phyloP scores from a whole-genome alignment of 495 filamentous ascomycete species.

The Penicillium argentinense region DNA sequence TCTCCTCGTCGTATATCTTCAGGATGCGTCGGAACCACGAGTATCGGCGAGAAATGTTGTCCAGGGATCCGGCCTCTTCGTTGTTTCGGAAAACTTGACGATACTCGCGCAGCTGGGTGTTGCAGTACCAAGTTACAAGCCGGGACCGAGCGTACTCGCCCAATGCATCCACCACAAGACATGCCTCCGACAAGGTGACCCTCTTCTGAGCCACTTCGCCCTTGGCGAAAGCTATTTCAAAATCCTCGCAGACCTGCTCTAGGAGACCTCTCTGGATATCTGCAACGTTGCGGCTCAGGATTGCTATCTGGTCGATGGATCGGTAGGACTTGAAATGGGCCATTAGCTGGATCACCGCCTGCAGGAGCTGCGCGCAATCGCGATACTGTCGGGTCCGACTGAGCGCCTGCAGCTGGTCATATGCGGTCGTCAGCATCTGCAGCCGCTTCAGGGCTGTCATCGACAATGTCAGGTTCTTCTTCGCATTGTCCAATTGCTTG shows the following conservation, averaged over 20 bases:
- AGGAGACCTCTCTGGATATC: constrained; percentile 92
- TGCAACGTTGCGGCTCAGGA: constrained; percentile 86
- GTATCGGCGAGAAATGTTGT: constrained; percentile 94
- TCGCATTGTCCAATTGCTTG: constrained; percentile 94
- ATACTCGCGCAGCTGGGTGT: constrained; percentile 94
- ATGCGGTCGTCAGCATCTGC: constrained; percentile 98
- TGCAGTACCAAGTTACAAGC: constrained; percentile 95
- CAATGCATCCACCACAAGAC: constrained; percentile 90
- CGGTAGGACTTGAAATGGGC: constrained; percentile 97
- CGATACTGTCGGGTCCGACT: constrained; percentile 88
- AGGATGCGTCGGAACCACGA: constrained; percentile 96
- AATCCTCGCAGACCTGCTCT: constrained; percentile 97
- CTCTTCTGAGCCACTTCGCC: constrained; percentile 72
- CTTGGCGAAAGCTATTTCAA: constrained; percentile 92
- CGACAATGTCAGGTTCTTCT: constrained; percentile 91
- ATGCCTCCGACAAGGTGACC: constrained; percentile 77
- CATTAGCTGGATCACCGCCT: constrained; percentile 97
- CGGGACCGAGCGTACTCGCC: constrained; percentile 84
- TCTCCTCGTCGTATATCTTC: constrained; percentile 95
- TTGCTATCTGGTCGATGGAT: constrained; percentile 96
- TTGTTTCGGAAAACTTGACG: constrained; percentile 92
- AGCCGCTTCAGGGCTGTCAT: constrained; percentile 98
- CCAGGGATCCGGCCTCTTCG: constrained; percentile 93
- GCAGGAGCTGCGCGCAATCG: constrained; percentile 91
- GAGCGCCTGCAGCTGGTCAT: constrained; percentile 87